Base-by-base conservation (phyloP, 805 yeast species). In the Wickerhamiella galacta region DNA sequence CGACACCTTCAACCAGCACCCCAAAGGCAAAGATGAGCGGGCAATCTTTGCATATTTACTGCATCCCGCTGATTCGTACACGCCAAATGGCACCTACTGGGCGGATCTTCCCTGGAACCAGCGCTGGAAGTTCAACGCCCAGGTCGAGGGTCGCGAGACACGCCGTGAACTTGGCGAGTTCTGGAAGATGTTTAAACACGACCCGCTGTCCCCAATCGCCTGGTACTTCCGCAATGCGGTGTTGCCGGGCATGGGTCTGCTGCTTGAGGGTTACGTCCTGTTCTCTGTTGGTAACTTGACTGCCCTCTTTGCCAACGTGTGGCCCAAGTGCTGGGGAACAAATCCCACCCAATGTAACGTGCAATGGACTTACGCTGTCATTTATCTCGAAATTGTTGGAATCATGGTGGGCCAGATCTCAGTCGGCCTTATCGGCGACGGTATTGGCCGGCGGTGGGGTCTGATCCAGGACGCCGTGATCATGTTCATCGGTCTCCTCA, bases 351-450 rank as follows among this genome's bases (percentile, higher is more conserved):
- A 34, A 16, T 55, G 60, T 46, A 43, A 51, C 44, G 33, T 40
- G 39, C 46, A 48, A 34, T 55, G 60, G 60, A 42, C 44, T 20
- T 44, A 46, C 21, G 48, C 58, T n/a, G 57, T 55, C 24, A 43
- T 40, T 28, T 55, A 55, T 36, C 42, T 55, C 25, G 56, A 53
- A 40, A 47, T 54, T 24, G 34, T 44, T 23, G 74, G 75, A 28
- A 70, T 74, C 16, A 69, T 72, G 39, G 56, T 67, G 35, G 80
- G 80, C 21, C 78, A 71, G 51, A 64, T 72, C 23, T 43, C 52
- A 12, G 64, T 72, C 40, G 80, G 80, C 20, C 37, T 70, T 20
- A 56, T 66, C 33, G 65, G 72, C 36, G 78, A 72, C 48, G 62
- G 64, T 39, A 51, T 71, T 39, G 75, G 75, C 26, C 60, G 80